Conservation (phyloP, 129 eudicot species). For the Apium graveolens region DNA sequence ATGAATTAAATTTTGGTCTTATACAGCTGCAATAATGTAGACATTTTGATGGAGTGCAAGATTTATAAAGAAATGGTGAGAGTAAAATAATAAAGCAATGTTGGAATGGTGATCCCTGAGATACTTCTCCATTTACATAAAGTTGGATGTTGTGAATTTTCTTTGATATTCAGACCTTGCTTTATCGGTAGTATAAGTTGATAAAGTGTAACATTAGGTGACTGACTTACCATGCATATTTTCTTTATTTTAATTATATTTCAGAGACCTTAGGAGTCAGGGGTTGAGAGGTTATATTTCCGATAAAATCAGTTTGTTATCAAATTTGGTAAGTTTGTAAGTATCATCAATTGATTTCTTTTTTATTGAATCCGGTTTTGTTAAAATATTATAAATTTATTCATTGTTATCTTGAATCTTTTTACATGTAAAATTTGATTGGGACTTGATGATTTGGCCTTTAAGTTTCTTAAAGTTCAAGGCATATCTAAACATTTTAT, state of each 20-base stretch:
- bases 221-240: background rate
- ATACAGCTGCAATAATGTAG: no score
- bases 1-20: no score
- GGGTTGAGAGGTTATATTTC: constrained; percentile 90
- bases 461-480: background rate
- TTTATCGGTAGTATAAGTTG: background rate
- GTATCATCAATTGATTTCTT: constrained; percentile 38
- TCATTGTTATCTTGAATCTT: background rate
- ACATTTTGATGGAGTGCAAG: no score
- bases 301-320: constrained; percentile 64
- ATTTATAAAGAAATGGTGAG: no score
- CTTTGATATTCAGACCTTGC: background rate
- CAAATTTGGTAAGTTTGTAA: constrained; percentile 95
- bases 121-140: background rate
- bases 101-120: no score
- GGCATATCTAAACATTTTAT: background rate
- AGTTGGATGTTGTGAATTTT: background rate
- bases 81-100: no score
- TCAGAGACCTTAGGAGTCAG: constrained; percentile 93
- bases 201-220: background rate
- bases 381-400: no score
- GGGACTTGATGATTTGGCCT: background rate
- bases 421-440: background rate
- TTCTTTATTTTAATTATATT: background rate
- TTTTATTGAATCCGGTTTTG: constrained; percentile 1